Evolutionary conservation across 805 yeast genomes (phyloP), one percentile per base, ranked within the genome.

Genomic region (Saccharomycopsis sp.): DNA sequence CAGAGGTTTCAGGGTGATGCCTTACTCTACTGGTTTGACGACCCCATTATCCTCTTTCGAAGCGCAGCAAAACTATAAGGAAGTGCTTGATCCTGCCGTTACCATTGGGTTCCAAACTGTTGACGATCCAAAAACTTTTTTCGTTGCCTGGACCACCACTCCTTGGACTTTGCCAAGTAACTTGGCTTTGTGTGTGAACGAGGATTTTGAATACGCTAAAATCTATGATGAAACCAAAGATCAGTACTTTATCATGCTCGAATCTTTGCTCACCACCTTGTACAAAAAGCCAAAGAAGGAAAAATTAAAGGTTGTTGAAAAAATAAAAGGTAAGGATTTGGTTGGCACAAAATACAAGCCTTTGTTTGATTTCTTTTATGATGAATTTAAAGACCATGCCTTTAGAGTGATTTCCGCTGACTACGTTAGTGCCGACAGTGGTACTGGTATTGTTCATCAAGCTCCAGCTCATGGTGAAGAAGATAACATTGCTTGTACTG

Each of bases 111-210:
- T 92, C 71, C 83, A 84, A 49, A 67, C 84, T 42, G 65, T 72
- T 23, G 83, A 76, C 48, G 94, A 88, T 55, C 87, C 85, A 49
- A 76, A 81, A 55, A 84, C 95, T 40, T 68, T 73, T 50, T 68
- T 92, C 51, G 88, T 92, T 30, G 97, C 97, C 7, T 92, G 99
- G 99, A 92, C 99, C 34, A 92, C 99, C 46, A 92, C 99, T 19
- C 99, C 99, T 39, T 92, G 99, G 99, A 94, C 99, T 38, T 70
- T 92, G 58, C 98, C 98, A 31, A 83, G 95, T 21, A 89, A 92
- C 62, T 65, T 92, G 59, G 89, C 88, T 10, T 72, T 92, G 48
- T 88, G 95, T 57, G 97, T 92, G 34, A 75, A 92, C 66, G 94
- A 96, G 40, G 74, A 77, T 8, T 77, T 86, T 48, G 96, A 87